Evolutionary conservation across 192 early-diverging fungal species (phyloP).

Genomic region (Pilaira anomala): DNA sequence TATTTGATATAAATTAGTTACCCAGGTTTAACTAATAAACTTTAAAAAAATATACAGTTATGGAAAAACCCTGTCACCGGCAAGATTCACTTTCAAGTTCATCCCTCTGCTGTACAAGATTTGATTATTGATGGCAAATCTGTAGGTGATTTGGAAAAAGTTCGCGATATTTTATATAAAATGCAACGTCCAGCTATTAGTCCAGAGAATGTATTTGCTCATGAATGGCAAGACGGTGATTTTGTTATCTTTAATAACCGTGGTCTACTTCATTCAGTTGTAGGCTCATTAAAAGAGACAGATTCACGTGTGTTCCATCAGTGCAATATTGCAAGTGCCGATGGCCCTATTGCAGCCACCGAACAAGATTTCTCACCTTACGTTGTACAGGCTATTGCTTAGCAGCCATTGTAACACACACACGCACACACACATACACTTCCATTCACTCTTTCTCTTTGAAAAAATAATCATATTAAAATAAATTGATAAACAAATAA

Average conservation of each 20-base stretch:
- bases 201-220: conserved; percentile 33
- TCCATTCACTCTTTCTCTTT: neutral
- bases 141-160: conserved; percentile 33
- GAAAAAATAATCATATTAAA: neutral
- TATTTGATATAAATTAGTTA: neutral
- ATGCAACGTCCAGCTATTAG: conserved; percentile 35
- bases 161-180: conserved; percentile 29
- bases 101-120: conserved; percentile 33
- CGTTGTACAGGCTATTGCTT: neutral
- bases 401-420: neutral
- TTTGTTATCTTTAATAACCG: conserved; percentile 38
- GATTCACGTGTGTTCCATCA: conserved; percentile 34
- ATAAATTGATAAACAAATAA: neutral
- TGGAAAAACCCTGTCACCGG: conserved; percentile 39
- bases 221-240: conserved; percentile 36
- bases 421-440: no score
- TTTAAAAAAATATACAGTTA: conserved; percentile 12
- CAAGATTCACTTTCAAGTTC: conserved; percentile 37
- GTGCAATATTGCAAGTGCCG: conserved; percentile 29
- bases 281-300: conserved; percentile 28
- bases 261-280: conserved; percentile 34
- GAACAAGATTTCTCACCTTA: conserved; percentile 35
- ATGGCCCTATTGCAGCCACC: conserved; percentile 30
- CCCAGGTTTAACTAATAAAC: neutral
- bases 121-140: conserved; percentile 39